phyloP scores from a whole-genome alignment of 23 red algal species.

The Pyropia haitanensis region DNA sequence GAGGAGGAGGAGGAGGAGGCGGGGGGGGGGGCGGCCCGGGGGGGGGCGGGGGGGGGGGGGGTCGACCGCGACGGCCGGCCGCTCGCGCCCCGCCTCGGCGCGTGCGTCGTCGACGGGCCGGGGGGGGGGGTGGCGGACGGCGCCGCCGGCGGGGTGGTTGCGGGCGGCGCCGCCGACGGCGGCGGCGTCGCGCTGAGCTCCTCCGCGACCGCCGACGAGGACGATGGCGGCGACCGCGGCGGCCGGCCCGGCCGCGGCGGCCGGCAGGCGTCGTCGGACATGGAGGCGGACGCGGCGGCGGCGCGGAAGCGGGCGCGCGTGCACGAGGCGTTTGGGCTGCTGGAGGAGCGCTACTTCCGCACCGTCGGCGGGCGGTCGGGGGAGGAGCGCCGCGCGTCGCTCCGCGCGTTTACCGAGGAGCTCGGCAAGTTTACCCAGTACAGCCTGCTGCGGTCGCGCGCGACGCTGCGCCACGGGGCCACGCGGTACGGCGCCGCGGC shows the following conservation, averaged over 20 bases:
- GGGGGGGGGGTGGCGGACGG: not conserved
- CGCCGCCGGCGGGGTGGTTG: not conserved
- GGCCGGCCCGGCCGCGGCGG: not conserved
- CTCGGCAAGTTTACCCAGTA: conserved; percentile 66
- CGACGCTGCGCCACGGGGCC: conserved; percentile 56
- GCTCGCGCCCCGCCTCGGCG: not conserved
- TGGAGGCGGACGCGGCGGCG: not conserved
- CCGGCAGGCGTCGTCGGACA: not conserved
- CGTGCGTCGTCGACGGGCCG: not conserved
- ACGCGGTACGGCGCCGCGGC: conserved; percentile 24
- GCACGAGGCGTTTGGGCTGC: conserved; percentile 22
- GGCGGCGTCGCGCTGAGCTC: not conserved
- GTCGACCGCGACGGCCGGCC: not conserved
- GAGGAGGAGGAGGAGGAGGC: not conserved
- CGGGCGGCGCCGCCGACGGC: not conserved
- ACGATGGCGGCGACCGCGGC: not conserved
- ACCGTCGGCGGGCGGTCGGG: conserved; percentile 16
- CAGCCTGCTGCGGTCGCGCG: conserved; percentile 25
- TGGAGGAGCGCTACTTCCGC: conserved; percentile 53
- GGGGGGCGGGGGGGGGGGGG: too few species aligned
- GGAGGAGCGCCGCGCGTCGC: conserved; percentile 6
- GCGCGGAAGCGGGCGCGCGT: conserved; percentile 33
- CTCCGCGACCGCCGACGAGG: not conserved
- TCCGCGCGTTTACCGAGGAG: conserved; percentile 39
- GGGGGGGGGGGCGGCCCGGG: not conserved